A percentile compares a stretch with the other conserved stretches of the same genome.
Conservation (phyloP, 371 early-diverging fungal genomes). For the Rhizopus sp. region DNA sequence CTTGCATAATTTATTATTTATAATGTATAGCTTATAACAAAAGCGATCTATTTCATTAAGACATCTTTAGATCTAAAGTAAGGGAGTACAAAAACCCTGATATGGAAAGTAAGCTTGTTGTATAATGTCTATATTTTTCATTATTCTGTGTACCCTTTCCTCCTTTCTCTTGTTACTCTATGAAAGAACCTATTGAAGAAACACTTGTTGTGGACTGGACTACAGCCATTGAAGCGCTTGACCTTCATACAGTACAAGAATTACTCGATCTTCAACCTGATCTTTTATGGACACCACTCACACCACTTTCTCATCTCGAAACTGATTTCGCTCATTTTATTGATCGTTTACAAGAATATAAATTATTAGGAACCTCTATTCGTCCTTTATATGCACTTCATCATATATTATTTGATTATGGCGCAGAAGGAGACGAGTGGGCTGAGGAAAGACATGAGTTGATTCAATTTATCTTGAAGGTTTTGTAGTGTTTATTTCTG, state of each 20-base stretch:
- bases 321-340: slow-evolving; percentile 28
- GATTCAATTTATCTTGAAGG: slow-evolving; percentile 26
- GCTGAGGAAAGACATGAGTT: slow-evolving; percentile 20
- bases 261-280: slow-evolving; percentile 19
- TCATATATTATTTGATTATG: slow-evolving; percentile 27
- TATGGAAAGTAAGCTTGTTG: background rate
- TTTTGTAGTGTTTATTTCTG: slow-evolving; percentile 1
- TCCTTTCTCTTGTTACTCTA: background rate
- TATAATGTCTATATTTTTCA: background rate
- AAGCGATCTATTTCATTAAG: too few relatives aligned
- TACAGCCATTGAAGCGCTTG: slow-evolving; percentile 27
- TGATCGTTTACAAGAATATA: slow-evolving; percentile 14
- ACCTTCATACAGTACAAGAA: slow-evolving; percentile 20
- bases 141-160: background rate
- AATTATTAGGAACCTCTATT: slow-evolving; percentile 20
- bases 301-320: slow-evolving; percentile 20
- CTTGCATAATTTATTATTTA: too few relatives aligned
- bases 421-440: slow-evolving; percentile 27
- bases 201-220: slow-evolving; percentile 27
- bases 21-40: too few relatives aligned
- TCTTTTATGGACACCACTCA: slow-evolving; percentile 27
- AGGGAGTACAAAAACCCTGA: background rate
- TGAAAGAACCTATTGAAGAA: slow-evolving; percentile 13
- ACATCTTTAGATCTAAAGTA: too few relatives aligned
- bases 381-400: slow-evolving; percentile 29